A percentile compares a stretch with the other conserved stretches of the same genome.
These are phyloP conservation scores for Isatis lusitanica DNA, from an alignment of 441 rosid species.

Conservation along the genomic window DNA sequence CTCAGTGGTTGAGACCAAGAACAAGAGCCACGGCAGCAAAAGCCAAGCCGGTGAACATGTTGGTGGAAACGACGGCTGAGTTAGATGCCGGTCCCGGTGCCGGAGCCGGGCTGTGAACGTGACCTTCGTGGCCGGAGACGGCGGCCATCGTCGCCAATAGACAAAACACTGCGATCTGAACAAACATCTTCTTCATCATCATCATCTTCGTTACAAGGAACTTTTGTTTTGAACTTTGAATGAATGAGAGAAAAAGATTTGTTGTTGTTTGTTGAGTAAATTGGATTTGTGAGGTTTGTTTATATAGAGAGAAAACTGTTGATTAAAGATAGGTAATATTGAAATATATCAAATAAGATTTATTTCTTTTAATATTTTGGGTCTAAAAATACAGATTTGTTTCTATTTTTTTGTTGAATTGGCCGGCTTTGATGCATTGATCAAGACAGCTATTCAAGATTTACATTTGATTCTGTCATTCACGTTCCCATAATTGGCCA, in stretches of 20 bases:
- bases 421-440: slow-evolving; percentile 32
- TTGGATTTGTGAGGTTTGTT: not conserved
- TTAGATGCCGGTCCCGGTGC: slow-evolving; percentile 24
- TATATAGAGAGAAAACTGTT: slow-evolving; percentile 18
- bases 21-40: slow-evolving; percentile 36
- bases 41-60: slow-evolving; percentile 33
- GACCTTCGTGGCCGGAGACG: slow-evolving; percentile 35
- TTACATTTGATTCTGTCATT: slow-evolving; percentile 25
- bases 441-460: slow-evolving; percentile 32
- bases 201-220: slow-evolving; percentile 3
- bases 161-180: slow-evolving; percentile 36
- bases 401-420: slow-evolving; percentile 17
- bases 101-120: slow-evolving; percentile 19
- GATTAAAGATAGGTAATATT: not conserved
- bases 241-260: slow-evolving; percentile 20
- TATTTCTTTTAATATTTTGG: not conserved
- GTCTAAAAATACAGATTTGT: slow-evolving; percentile 16
- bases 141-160: slow-evolving; percentile 37
- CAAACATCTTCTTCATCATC: slow-evolving; percentile 35
- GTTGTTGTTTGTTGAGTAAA: slow-evolving; percentile 20
- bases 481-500: slow-evolving; percentile 25
- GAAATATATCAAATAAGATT: not conserved
- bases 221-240: slow-evolving; percentile 4
- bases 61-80: slow-evolving; percentile 38
- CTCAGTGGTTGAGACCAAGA: slow-evolving; percentile 36